Evolutionary conservation across 2,329 filamentous ascomycete genomes (phyloP).

Genomic region (Epichloe elymi): DNA sequence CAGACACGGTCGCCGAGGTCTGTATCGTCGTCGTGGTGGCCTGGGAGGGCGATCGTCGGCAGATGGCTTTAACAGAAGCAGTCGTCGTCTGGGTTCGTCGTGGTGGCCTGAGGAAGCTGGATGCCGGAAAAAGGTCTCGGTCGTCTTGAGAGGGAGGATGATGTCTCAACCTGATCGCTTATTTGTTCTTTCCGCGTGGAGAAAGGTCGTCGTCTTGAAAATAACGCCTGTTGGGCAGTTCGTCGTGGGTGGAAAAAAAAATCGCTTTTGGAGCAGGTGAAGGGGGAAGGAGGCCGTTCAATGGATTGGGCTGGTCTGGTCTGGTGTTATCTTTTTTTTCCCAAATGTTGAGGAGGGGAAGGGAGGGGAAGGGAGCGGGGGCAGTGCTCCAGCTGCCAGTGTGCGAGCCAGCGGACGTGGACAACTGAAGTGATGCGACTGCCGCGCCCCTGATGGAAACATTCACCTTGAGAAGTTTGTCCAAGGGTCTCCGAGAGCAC

Average conservation of each 20-base stretch:
- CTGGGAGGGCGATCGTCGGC: slow-evolving; percentile 17
- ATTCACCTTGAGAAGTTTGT: too few relatives aligned
- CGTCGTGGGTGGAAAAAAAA: slow-evolving; percentile 3
- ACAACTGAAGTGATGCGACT: neutral
- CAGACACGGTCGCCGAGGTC: slow-evolving; percentile 6
- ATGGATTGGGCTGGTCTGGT: neutral
- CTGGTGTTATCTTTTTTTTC: slow-evolving; percentile 4
- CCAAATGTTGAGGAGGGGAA: neutral
- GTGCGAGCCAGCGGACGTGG: neutral
- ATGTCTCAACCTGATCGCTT: neutral
- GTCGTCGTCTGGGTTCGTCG: neutral
- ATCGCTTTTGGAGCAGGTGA: slow-evolving; percentile 3
- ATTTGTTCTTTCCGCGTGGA: neutral
- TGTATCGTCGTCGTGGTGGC: slow-evolving; percentile 20
- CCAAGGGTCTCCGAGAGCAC: too few relatives aligned
- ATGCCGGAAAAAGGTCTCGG: slow-evolving; percentile 1
- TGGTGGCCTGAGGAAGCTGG: neutral
- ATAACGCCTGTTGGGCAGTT: slow-evolving; percentile 4
- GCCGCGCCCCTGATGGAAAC: too few relatives aligned
- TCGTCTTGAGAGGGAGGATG: slow-evolving; percentile 5
- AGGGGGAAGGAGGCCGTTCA: neutral
- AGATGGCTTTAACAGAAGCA: slow-evolving; percentile 8
- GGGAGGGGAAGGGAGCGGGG: neutral
- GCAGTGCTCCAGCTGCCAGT: neutral
- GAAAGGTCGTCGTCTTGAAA: neutral